Conservation (phyloP, 163 green algal genomes). For the Scenedesmus sp. region DNA sequence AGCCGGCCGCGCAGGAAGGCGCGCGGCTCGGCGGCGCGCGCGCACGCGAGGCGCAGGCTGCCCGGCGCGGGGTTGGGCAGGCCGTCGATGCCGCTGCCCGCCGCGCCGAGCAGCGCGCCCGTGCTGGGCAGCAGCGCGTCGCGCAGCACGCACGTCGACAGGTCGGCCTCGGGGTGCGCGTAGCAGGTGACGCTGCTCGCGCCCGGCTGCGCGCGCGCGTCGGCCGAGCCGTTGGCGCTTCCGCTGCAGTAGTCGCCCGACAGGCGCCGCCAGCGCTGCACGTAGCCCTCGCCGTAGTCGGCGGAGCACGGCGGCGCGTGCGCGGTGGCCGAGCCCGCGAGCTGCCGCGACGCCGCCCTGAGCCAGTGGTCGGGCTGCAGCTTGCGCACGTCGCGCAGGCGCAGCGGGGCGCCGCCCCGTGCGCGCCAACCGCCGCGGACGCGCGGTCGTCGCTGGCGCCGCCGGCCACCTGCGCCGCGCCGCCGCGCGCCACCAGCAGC, state of each 20-base stretch:
- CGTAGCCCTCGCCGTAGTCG: slow-evolving; percentile 33
- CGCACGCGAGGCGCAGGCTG: slow-evolving; percentile 41
- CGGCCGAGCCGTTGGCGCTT: not conserved
- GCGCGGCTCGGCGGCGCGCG: not conserved
- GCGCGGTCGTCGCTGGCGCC: not conserved
- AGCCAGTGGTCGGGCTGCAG: slow-evolving; percentile 2
- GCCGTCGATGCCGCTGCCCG: not conserved
- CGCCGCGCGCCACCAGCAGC: not conserved
- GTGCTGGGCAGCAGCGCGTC: slow-evolving; percentile 20
- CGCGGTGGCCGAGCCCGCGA: not conserved
- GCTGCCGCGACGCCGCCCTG: not conserved
- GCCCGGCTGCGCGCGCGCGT: not conserved
- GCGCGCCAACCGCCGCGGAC: no score
- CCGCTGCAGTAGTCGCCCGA: slow-evolving; percentile 17
- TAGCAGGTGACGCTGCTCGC: slow-evolving; percentile 20
- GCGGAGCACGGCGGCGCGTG: slow-evolving; percentile 11
- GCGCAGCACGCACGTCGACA: slow-evolving; percentile 7
- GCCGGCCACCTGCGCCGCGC: not conserved
- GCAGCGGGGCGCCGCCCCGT: no score
- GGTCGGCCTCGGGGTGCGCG: slow-evolving; percentile 40
- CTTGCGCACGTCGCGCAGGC: slow-evolving; percentile 3
- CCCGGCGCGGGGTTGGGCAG: slow-evolving; percentile 13
- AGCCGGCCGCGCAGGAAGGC: slow-evolving; percentile 38
- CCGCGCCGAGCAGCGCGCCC: slow-evolving; percentile 17
- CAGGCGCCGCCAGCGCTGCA: slow-evolving; percentile 28